Conservation (phyloP, 768 basidiomycete genomes). For the Xerocomellus chrysenteron region DNA sequence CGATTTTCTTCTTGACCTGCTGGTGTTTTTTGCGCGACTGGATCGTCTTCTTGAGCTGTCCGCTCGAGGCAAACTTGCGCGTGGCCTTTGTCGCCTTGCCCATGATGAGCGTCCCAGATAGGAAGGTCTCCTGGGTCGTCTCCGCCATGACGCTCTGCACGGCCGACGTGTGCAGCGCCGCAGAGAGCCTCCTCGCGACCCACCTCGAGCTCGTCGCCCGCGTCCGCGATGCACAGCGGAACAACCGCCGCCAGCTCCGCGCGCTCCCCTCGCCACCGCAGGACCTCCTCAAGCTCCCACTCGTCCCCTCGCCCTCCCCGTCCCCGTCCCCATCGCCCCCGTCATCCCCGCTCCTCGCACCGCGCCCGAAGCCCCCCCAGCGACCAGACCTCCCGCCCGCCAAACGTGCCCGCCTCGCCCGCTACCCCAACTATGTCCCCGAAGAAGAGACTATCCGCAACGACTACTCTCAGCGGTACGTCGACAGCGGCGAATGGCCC, state of each 20-base stretch:
- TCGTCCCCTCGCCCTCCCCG: constrained; percentile 56
- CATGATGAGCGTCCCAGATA: constrained; percentile 34
- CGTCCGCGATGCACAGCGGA: constrained; percentile 55
- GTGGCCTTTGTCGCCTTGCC: constrained; percentile 65
- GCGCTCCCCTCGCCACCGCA: constrained; percentile 53
- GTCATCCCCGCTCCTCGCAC: constrained; percentile 41
- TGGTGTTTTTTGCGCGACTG: constrained; percentile 80
- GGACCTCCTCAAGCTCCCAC: constrained; percentile 54
- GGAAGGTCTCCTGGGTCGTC: constrained; percentile 12
- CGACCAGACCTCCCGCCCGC: constrained; percentile 59
- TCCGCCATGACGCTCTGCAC: constrained; percentile 27
- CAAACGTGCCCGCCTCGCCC: constrained; percentile 67
- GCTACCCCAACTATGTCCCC: constrained; percentile 81
- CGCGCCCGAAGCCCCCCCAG: constrained; percentile 37
- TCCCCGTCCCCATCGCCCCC: constrained; percentile 51
- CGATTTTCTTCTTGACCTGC: constrained; percentile 67
- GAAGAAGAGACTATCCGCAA: constrained; percentile 97
- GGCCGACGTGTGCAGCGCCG: constrained; percentile 54
- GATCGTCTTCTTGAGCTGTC: constrained; percentile 85
- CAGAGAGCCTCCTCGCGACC: constrained; percentile 61
- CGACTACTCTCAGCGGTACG: constrained; percentile 90
- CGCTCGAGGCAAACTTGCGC: constrained; percentile 85
- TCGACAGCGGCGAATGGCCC: constrained; percentile 89
- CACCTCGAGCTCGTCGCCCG: constrained; percentile 60
- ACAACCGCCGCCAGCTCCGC: constrained; percentile 56